Conservation (phyloP, 1,139 yeast species). For the Arxiozyma bovina region DNA sequence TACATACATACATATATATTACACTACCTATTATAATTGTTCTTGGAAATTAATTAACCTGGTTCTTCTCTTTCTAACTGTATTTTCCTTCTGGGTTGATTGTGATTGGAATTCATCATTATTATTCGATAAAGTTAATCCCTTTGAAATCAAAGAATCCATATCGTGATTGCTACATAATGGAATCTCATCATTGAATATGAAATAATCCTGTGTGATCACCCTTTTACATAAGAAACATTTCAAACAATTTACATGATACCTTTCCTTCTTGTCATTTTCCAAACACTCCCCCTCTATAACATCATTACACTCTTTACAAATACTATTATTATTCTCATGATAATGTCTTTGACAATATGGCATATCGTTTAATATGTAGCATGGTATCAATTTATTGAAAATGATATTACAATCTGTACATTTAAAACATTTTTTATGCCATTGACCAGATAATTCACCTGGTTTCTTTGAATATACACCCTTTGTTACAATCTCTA, state of each 20-base stretch:
- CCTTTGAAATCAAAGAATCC: conserved; percentile 16
- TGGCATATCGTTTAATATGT: conserved; percentile 69
- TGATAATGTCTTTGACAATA: conserved; percentile 82
- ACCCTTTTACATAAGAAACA: conserved; percentile 44
- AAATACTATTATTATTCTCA: conserved; percentile 60
- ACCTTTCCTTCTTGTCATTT: conserved; percentile 56
- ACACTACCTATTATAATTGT: neutral
- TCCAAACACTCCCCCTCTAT: conserved; percentile 90
- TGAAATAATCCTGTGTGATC: conserved; percentile 36
- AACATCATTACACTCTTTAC: conserved; percentile 61
- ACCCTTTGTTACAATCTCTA: conserved; percentile 36
- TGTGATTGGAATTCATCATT: neutral
- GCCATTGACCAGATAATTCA: conserved; percentile 94
- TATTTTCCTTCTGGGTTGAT: conserved; percentile 9
- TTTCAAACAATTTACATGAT: conserved; percentile 55
- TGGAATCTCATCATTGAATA: conserved; percentile 21
- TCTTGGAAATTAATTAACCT: conserved; percentile 17
- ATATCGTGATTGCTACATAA: conserved; percentile 24
- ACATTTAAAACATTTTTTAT: conserved; percentile 75
- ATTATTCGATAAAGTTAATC: conserved; percentile 6
- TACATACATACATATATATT: too few relatives aligned
- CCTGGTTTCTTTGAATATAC: conserved; percentile 52
- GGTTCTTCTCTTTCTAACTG: conserved; percentile 22
- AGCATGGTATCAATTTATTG: conserved; percentile 59
- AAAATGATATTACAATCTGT: conserved; percentile 49